phyloP scores from a whole-genome alignment of 2,329 filamentous ascomycete genomes.

The Diaporthe ampelina region DNA sequence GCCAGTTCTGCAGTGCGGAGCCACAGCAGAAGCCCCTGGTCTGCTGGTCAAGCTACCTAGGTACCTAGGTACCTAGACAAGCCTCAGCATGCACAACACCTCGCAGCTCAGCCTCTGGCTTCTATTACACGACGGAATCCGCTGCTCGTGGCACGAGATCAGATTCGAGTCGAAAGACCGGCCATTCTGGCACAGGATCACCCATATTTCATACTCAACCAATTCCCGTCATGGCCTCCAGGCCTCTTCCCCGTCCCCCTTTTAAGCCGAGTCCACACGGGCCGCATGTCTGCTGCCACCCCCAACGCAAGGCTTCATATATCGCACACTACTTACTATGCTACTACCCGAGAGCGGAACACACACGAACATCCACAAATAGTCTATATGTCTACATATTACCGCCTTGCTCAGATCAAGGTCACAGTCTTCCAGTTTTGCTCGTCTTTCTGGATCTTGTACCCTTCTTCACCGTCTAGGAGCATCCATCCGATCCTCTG shows the following conservation, averaged over 20 bases:
- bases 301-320: no score
- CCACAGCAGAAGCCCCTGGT: neutral
- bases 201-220: neutral
- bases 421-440: conserved; percentile 24
- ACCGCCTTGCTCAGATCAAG: neutral
- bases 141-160: neutral
- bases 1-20: neutral
- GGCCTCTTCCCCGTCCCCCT: neutral
- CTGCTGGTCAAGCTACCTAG: no score
- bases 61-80: no score
- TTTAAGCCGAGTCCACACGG: conserved; percentile 8
- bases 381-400: no score
- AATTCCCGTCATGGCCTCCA: neutral
- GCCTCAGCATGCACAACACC: neutral
- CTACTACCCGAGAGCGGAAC: neutral
- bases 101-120: neutral
- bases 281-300: neutral
- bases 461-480: neutral
- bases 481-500: conserved; percentile 12
- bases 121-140: neutral
- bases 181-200: neutral
- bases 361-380: no score
- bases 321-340: no score
- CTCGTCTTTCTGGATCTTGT: conserved; percentile 5
- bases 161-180: neutral